Conservation (phyloP, 495 filamentous ascomycete genomes). For the Daldinia loculata region DNA sequence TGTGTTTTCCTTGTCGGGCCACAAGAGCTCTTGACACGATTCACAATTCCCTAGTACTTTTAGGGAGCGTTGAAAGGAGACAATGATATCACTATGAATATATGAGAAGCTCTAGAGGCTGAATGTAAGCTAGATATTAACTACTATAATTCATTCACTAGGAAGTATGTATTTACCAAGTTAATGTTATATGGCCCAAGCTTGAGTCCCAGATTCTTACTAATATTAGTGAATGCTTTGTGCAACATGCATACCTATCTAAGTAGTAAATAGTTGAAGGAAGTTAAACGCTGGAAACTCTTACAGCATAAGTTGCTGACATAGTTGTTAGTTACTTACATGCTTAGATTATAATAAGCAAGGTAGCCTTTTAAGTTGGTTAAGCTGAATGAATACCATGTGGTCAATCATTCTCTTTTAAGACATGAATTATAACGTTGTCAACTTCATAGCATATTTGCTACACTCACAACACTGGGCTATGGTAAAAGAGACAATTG, state of each 20-base stretch:
- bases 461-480: not conserved
- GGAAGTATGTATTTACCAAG: not conserved
- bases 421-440: too few relatives aligned
- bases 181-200: not conserved
- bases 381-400: not conserved
- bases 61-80: not conserved
- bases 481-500: not conserved
- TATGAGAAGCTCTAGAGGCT: not conserved
- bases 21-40: not conserved
- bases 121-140: not conserved
- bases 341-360: not conserved
- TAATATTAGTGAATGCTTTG: not conserved
- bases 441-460: too few relatives aligned
- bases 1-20: not conserved
- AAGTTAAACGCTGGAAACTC: not conserved
- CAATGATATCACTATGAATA: not conserved
- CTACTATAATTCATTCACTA: not conserved
- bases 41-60: not conserved
- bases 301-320: not conserved
- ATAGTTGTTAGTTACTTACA: not conserved
- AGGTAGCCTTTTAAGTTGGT: not conserved
- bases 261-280: not conserved
- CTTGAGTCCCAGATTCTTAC: not conserved
- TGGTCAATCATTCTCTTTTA: too few relatives aligned
- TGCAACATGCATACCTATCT: not conserved